Base-by-base conservation (phyloP, 1,139 yeast species). In the Trichomonascaceae sp. region DNA sequence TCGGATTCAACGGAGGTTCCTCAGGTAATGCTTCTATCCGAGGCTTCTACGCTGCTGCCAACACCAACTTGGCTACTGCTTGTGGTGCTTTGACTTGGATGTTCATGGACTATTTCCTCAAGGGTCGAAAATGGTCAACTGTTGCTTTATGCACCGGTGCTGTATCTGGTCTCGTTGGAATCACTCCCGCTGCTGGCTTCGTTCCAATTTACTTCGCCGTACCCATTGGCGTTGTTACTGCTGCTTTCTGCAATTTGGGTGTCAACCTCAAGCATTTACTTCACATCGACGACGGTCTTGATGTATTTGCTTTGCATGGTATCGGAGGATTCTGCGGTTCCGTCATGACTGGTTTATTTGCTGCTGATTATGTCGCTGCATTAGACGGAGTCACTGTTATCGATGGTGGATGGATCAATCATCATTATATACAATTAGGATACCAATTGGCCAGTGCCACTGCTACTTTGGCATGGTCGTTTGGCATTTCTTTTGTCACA, bases 1-100 rank as follows among this genome's bases (percentile, higher is more conserved):
- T 87, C 66, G 97, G 97, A 52, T 91, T 91, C 81, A 91, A 93
- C 77, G 96, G 96, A 71, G 97, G 98, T 64, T 88, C 96, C 50
- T 87, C 96, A 54, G 96, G 96, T 70, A 86, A 87, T 69, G 86
- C 96, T 45, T 72, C 91, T 58, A 83, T 91, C 69, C 85, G 97
- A 74, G 90, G 96, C 55, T 88, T 89, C 87, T 89, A 90, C 75
- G 96, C 96, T 32, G 82, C 87, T 69, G 87, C 87, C 66, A 89
- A 88, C 79, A 89, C 98, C 66, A 89, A 91, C 73, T 68, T 91
- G 63, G 96, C 97, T 56, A 98, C 98, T 58, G 84, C 96, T 15
- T 72, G 81, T 65, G 98, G 96, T 73, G 96, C 95, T 55, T 77
- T 93, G 63, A 80, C 96, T 51, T 91, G 96, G 96, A 84, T 89